Base-by-base conservation (phyloP, 306 rosid genomes). In the Dryas alaskensis region DNA sequence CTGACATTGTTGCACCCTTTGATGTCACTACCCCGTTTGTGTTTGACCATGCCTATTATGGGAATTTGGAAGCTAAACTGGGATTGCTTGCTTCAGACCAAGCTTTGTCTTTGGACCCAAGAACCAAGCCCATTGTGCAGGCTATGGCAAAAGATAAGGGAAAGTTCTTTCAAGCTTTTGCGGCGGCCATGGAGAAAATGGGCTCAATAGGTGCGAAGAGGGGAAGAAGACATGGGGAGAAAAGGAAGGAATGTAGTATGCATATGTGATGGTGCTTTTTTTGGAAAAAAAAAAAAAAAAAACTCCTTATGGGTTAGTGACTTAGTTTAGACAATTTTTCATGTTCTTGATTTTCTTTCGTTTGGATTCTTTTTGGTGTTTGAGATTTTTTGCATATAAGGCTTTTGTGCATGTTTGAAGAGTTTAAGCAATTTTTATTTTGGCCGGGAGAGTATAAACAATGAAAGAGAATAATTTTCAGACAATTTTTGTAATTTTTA, bases 41-140 rank as follows among this genome's bases (percentile, higher is more conserved):
- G 65, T 93, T 93, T 57, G 98, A 93, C 40, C 90, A 93, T 40
- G 97, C 96, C 14, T 93, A 93, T 59, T 93, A 91, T 58, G 83
- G 84, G 37, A 93, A 93, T 78, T 81, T 93, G 79, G 79, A 75
- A 58, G 75, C 79, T 10, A 91, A 88, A 46, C 37, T 91, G 83
- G 98, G 98, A 0, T 61, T 93, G 79, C 54, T 93, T 10, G 91
- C 90, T 2, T 85, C 98, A 2, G 98, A 93, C 40, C 98, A 93
- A 73, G 96, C 85, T 75, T 65, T 93, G 67, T 82, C 75, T 77
- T 71, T 69, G 79, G 96, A 93, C 76, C 84, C 86, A 13, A 73
- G 94, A 69, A 89, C 96, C 48, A 88, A 71, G 79, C 75, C 87
- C 0, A 0, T 85, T 14, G 97, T 91, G 40, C 90, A 84, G 50